Conservation (phyloP, 129 eudicot species). For the Arctium lappa region DNA sequence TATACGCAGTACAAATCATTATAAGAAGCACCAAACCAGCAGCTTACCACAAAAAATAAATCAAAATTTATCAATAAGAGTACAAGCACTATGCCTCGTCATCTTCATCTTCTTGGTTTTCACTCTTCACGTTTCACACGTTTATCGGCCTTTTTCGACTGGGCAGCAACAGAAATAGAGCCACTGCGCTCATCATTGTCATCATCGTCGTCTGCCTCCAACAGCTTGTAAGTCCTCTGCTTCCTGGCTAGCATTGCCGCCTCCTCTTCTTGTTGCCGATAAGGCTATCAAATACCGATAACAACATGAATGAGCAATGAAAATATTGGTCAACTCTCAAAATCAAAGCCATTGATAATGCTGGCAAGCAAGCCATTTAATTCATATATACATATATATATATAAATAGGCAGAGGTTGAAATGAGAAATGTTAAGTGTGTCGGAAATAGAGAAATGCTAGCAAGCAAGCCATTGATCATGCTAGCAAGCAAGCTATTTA, state of each 20-base stretch:
- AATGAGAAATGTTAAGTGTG: too few species aligned
- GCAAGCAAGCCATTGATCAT: too few species aligned
- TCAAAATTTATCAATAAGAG: conserved; percentile 28
- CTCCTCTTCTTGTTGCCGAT: conserved; percentile 77
- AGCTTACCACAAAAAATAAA: conserved; percentile 41
- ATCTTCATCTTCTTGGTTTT: conserved; percentile 67
- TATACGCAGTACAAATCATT: too few species aligned
- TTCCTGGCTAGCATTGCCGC: conserved; percentile 73
- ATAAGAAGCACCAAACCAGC: neutral
- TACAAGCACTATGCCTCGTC: conserved; percentile 65
- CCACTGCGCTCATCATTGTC: conserved; percentile 26
- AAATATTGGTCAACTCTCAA: neutral
- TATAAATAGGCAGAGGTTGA: too few species aligned
- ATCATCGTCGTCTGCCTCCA: conserved; percentile 85
- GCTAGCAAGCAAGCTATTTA: too few species aligned
- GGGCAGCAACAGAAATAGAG: conserved; percentile 36
- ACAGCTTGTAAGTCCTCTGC: conserved; percentile 70
- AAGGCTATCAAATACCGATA: conserved; percentile 40
- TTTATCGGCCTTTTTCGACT: conserved; percentile 42
- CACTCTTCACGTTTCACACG: conserved; percentile 58
- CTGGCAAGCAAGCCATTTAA: neutral
- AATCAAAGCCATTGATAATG: neutral
- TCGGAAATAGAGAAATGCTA: too few species aligned
- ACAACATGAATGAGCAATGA: neutral
- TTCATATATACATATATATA: neutral